Conservation (phyloP, 179 eudicot species). For the Beta corolliflora region DNA sequence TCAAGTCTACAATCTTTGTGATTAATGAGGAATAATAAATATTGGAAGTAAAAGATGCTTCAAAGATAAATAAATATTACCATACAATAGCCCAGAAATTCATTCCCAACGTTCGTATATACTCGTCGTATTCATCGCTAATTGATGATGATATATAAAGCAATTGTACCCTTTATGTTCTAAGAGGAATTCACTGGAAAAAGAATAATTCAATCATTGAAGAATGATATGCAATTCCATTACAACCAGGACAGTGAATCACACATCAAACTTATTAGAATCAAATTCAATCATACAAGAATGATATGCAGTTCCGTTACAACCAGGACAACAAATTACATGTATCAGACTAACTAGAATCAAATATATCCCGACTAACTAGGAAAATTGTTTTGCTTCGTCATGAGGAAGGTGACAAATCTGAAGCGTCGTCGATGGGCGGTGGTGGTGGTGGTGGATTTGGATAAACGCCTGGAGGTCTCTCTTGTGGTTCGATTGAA, state of each 20-base stretch:
- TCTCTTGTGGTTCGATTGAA: constrained; percentile 77
- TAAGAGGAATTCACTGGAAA: constrained; percentile 1
- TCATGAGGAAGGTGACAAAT: constrained; percentile 33
- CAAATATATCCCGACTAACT: neutral
- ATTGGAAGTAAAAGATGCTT: too few relatives aligned
- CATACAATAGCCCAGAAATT: too few relatives aligned
- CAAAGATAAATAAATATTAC: too few relatives aligned
- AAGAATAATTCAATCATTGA: constrained; percentile 29
- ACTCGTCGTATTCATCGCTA: too few relatives aligned
- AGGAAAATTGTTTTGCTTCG: neutral
- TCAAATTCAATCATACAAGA: constrained; percentile 22
- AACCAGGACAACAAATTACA: constrained; percentile 13
- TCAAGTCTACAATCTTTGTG: too few relatives aligned
- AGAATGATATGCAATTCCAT: constrained; percentile 11
- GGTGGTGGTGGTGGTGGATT: constrained; percentile 51
- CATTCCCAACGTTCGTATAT: too few relatives aligned
- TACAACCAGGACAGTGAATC: constrained; percentile 19
- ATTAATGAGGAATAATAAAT: too few relatives aligned
- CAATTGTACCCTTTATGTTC: neutral
- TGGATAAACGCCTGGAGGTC: constrained; percentile 84
- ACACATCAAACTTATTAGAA: constrained; percentile 20
- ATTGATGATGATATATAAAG: too few relatives aligned
- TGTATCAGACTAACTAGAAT: constrained; percentile 23
- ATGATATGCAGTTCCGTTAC: constrained; percentile 10
- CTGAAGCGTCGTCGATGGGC: constrained; percentile 40